phyloP scores from a whole-genome alignment of 139 green algal species.

The Spirogloea muscicola region DNA sequence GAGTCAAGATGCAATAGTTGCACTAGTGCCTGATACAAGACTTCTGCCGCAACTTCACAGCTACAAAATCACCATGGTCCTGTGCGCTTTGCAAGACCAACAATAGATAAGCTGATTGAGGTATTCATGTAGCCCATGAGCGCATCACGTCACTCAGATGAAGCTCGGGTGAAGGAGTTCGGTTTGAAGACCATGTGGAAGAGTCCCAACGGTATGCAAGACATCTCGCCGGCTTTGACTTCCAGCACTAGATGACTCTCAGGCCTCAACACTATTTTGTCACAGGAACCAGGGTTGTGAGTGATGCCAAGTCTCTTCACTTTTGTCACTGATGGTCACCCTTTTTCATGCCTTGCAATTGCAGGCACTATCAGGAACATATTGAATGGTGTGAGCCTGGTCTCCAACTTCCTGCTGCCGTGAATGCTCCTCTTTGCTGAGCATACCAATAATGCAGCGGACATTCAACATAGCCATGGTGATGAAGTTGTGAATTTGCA shows the following conservation, averaged over 20 bases:
- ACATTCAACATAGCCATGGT: not conserved
- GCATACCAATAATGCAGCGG: too few relatives aligned
- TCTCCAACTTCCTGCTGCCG: not conserved
- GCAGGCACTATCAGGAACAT: conserved; percentile 54
- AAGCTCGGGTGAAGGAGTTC: conserved; percentile 92
- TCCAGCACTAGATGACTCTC: too few relatives aligned
- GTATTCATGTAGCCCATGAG: not conserved
- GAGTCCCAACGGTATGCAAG: conserved; percentile 84
- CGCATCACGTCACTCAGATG: conserved; percentile 55
- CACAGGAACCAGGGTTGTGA: too few relatives aligned
- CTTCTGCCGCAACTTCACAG: too few relatives aligned
- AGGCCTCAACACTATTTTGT: too few relatives aligned
- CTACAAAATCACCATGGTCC: not conserved
- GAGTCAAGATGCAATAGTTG: too few relatives aligned
- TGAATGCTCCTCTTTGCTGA: too few relatives aligned
- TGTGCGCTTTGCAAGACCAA: not conserved
- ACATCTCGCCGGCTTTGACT: too few relatives aligned
- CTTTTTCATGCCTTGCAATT: conserved; percentile 54
- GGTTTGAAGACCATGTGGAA: conserved; percentile 90
- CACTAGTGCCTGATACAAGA: too few relatives aligned
- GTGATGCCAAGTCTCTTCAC: too few relatives aligned
- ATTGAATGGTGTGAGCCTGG: conserved; percentile 16
- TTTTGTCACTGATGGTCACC: too few relatives aligned
- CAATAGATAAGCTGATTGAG: not conserved
- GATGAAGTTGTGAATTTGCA: not conserved